Evolutionary conservation across 2,329 filamentous ascomycete genomes (phyloP).

Genomic region (Hymenoscyphus scutula): DNA sequence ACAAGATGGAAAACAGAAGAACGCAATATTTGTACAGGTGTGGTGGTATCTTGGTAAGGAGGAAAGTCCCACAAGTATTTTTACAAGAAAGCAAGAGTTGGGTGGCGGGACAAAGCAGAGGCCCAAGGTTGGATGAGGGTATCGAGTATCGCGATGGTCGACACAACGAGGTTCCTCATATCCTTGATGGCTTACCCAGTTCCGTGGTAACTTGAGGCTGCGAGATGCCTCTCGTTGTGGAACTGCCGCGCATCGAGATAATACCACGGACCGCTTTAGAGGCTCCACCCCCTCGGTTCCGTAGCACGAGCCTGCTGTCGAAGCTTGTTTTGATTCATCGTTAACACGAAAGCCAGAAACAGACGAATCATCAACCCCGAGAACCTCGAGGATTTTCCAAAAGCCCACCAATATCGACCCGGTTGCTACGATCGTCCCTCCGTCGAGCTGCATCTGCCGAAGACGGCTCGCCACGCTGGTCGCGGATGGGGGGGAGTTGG

Average conservation of each 20-base stretch:
- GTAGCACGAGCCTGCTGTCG: neutral
- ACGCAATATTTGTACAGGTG: conserved; percentile 27
- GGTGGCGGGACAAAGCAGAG: neutral
- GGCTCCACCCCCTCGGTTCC: neutral
- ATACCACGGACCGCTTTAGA: neutral
- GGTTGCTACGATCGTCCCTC: conserved; percentile 48
- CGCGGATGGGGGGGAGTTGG: conserved; percentile 43
- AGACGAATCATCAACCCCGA: conserved; percentile 8
- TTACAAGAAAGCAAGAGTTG: conserved; percentile 23
- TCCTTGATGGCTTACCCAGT: neutral
- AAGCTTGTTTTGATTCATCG: neutral
- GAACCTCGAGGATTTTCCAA: conserved; percentile 50
- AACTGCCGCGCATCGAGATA: neutral
- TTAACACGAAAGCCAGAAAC: neutral
- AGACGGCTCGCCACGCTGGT: conserved; percentile 33
- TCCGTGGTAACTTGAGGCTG: neutral
- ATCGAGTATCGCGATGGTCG: neutral
- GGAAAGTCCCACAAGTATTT: conserved; percentile 19
- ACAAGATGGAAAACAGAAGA: too few species aligned
- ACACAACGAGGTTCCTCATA: too few species aligned
- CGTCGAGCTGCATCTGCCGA: conserved; percentile 38
- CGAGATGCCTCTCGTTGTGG: neutral
- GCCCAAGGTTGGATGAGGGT: neutral
- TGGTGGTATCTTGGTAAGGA: conserved; percentile 27
- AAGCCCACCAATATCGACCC: conserved; percentile 60